Evolutionary conservation across 805 yeast genomes (phyloP), one percentile per base, ranked within the genome.

Genomic region (Brettanomyces sp.): DNA sequence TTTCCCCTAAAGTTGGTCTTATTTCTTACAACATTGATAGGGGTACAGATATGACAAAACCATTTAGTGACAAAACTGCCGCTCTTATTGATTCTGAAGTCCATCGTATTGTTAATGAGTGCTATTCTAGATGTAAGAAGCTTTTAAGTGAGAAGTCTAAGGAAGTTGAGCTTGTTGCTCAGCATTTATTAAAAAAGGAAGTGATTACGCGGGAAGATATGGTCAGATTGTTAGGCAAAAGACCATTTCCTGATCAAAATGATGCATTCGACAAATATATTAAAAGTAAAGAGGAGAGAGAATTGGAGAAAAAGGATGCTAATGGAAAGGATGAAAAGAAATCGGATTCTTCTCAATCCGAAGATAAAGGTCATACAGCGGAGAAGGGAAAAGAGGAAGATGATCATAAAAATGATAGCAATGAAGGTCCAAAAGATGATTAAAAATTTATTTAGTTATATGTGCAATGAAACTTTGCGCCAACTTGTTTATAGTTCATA

Each of bases 241-340:
- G 95, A 56, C 90, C 90, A 36, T 85, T 80, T 70, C 77, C 80
- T 13, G 87, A 84, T 58, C 74, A 79, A 60, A 85, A 85, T 57
- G 95, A 85, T 59, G 95, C 95, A 1, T 89, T 90, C 65, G 95
- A 88, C 63, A 87, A 86, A 62, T 90, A 90, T 58, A 68, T 90
- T 49, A 85, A 55, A n/a, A 51, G 49, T 5, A 57, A 54, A 36
- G 50, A 49, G 30, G 51, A 49, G 34, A 48, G 49, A 32, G 43
- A 28, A 9, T 37, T 39, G 18, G 52, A 46, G 25, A n/a, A 36
- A 11, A 41, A 49, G 13, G 40, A 34, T n/a, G 30, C 35, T 11
- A 36, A 24, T 14, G 35, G 40, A 33, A 32, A 42, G 11, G 32
- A 42, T 14, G 44, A 25, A 14, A 22, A 33, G 36, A 42, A 47